Evolutionary conservation across 257 asterid genomes (phyloP).

Genomic region (Lithospermum erythrorhizon): DNA sequence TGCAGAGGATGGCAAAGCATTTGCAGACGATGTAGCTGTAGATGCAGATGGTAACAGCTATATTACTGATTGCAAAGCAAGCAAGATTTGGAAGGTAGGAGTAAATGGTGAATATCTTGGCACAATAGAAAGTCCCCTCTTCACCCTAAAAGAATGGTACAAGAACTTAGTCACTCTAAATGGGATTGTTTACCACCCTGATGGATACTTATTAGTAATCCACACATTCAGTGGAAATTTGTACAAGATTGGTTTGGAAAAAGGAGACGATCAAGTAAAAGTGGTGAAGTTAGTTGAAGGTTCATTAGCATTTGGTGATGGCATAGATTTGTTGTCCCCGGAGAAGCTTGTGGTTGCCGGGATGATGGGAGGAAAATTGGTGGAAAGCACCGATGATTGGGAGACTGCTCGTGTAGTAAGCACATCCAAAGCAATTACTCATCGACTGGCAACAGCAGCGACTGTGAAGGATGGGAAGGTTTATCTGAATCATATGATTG

Average conservation of each 20-base stretch:
- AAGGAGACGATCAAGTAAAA: slow-evolving; percentile 16
- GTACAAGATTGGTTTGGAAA: slow-evolving; percentile 44
- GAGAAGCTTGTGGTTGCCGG: slow-evolving; percentile 67
- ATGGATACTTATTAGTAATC: slow-evolving; percentile 58
- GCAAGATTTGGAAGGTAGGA: slow-evolving; percentile 74
- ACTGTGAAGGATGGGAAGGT: slow-evolving; percentile 73
- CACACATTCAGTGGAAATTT: slow-evolving; percentile 71
- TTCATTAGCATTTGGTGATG: slow-evolving; percentile 66
- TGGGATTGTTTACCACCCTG: slow-evolving; percentile 81
- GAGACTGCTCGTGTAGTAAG: slow-evolving; percentile 47
- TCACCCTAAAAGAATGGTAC: slow-evolving; percentile 57
- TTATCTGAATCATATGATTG: slow-evolving; percentile 67
- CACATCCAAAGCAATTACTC: slow-evolving; percentile 35
- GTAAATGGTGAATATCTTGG: slow-evolving; percentile 34
- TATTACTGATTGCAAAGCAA: slow-evolving; percentile 55
- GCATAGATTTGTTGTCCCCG: slow-evolving; percentile 61
- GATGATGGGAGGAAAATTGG: slow-evolving; percentile 41
- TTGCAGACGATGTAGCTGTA: slow-evolving; percentile 75
- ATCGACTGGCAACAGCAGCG: slow-evolving; percentile 65
- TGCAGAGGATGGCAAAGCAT: slow-evolving; percentile 51
- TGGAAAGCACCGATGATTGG: slow-evolving; percentile 73
- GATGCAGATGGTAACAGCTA: slow-evolving; percentile 74
- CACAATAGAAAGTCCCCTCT: slow-evolving; percentile 51
- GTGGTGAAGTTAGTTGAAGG: slow-evolving; percentile 46
- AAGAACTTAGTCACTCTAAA: slow-evolving; percentile 46